A percentile compares a stretch with the other conserved stretches of the same genome.
Evolutionary conservation across 2,329 filamentous ascomycete species (phyloP).

Genomic region (Cadophora malorum): DNA sequence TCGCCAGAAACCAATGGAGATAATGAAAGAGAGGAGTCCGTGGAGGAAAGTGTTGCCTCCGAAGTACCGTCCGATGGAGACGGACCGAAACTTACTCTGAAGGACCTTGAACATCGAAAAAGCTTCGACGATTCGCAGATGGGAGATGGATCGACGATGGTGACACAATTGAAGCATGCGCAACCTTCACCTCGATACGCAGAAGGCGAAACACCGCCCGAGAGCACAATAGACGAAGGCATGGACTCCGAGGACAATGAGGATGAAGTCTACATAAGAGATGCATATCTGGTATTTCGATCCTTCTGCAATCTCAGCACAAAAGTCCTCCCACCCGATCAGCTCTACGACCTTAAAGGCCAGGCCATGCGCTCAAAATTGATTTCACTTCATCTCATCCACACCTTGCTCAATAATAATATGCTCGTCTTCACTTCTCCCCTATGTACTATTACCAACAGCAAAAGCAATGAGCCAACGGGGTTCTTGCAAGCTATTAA

Average conservation of each 20-base stretch:
- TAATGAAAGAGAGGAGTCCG: conserved; percentile 39
- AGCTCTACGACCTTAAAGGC: conserved; percentile 89
- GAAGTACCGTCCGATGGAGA: conserved; percentile 45
- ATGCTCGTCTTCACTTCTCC: conserved; percentile 90
- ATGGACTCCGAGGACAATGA: conserved; percentile 71
- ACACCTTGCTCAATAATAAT: conserved; percentile 94
- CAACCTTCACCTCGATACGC: conserved; percentile 52
- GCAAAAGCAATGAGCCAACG: conserved; percentile 85
- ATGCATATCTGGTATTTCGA: conserved; percentile 95
- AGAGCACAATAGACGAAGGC: conserved; percentile 61
- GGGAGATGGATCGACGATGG: conserved; percentile 71
- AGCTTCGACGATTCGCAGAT: conserved; percentile 70
- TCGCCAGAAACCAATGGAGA: conserved; percentile 36
- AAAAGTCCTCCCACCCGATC: conserved; percentile 86
- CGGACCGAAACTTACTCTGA: conserved; percentile 65
- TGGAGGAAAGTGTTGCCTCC: conserved; percentile 37
- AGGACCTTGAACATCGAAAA: conserved; percentile 71
- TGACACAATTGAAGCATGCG: conserved; percentile 62
- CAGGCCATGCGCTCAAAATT: conserved; percentile 98
- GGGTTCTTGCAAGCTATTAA: conserved; percentile 94
- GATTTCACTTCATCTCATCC: conserved; percentile 92
- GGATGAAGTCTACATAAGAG: conserved; percentile 95
- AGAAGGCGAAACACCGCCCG: conserved; percentile 61
- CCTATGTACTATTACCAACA: conserved; percentile 89
- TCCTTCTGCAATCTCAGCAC: conserved; percentile 98